A percentile compares a stretch with the other conserved stretches of the same genome.
Conservation (phyloP, 805 yeast species). For the Ogataea sp. region DNA sequence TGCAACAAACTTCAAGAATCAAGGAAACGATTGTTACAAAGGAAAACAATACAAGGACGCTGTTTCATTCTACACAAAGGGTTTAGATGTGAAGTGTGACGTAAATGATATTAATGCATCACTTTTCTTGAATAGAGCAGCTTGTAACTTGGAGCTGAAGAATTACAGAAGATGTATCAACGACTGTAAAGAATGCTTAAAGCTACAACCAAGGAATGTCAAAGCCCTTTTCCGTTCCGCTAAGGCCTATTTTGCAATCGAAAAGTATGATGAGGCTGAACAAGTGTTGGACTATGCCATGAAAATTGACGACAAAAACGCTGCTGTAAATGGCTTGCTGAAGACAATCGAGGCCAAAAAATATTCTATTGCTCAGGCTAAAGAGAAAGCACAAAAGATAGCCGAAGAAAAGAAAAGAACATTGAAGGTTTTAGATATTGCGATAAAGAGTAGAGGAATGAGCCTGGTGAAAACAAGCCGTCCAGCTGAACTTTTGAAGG, state of each 20-base stretch:
- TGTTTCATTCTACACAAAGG: conserved; percentile 69
- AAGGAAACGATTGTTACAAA: conserved; percentile 85
- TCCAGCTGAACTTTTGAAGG: conserved; percentile 50
- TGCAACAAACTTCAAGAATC: conserved; percentile 82
- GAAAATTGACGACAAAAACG: conserved; percentile 50
- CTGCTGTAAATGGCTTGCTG: conserved; percentile 41
- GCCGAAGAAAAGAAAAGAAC: conserved; percentile 32
- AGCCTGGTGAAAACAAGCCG: conserved; percentile 38
- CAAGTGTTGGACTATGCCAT: conserved; percentile 61
- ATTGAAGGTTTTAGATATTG: conserved; percentile 40
- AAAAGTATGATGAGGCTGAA: conserved; percentile 62
- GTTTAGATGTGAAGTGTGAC: conserved; percentile 61
- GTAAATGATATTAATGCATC: conserved; percentile 50
- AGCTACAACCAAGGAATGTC: conserved; percentile 56
- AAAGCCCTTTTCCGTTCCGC: conserved; percentile 87
- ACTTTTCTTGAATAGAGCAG: conserved; percentile 76
- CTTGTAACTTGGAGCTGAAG: conserved; percentile 78
- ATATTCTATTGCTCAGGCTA: conserved; percentile 15
- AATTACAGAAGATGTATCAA: conserved; percentile 82
- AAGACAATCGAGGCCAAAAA: conserved; percentile 28
- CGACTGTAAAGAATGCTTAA: conserved; percentile 70
- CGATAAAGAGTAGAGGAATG: conserved; percentile 54
- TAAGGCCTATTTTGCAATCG: conserved; percentile 66
- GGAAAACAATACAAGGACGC: conserved; percentile 70
- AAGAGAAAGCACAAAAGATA: conserved; percentile 25